Evolutionary conservation across 1,139 yeast genomes (phyloP).

Genomic region (Hyphopichia wangnamkhiaoensis): DNA sequence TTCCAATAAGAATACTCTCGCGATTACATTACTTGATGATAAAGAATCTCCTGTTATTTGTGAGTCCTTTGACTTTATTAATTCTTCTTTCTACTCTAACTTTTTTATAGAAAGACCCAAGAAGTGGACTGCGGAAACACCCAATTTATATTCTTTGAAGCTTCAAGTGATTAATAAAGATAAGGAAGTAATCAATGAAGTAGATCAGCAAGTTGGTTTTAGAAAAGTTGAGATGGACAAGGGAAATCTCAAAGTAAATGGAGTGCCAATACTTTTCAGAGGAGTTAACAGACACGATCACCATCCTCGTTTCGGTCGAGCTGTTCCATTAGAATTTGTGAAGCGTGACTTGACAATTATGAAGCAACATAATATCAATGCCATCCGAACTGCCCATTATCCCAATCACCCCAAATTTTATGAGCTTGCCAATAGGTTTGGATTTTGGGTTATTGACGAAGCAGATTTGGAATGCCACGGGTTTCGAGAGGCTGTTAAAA

Average conservation of each 20-base stretch:
- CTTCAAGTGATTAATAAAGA: conserved; percentile 11
- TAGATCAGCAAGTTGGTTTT: conserved; percentile 28
- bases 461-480: conserved; percentile 41
- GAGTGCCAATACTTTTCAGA: conserved; percentile 22
- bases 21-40: conserved; percentile 2
- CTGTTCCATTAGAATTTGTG: conserved; percentile 29
- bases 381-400: conserved; percentile 35
- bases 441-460: conserved; percentile 37
- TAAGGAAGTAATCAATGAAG: conserved; percentile 10
- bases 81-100: conserved; percentile 4
- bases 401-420: conserved; percentile 22
- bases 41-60: background rate
- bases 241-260: conserved; percentile 28
- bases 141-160: conserved; percentile 24
- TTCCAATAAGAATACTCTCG: background rate
- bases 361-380: conserved; percentile 35
- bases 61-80: conserved; percentile 3
- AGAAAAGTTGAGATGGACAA: conserved; percentile 26
- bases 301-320: conserved; percentile 31
- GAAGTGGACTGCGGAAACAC: conserved; percentile 36
- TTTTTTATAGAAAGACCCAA: conserved; percentile 12
- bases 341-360: conserved; percentile 26
- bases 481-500: conserved; percentile 19
- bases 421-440: conserved; percentile 21
- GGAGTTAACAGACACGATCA: conserved; percentile 38